Conservation (phyloP, 1,284 basidiomycete genomes). For the Moesziomyces sp. region DNA sequence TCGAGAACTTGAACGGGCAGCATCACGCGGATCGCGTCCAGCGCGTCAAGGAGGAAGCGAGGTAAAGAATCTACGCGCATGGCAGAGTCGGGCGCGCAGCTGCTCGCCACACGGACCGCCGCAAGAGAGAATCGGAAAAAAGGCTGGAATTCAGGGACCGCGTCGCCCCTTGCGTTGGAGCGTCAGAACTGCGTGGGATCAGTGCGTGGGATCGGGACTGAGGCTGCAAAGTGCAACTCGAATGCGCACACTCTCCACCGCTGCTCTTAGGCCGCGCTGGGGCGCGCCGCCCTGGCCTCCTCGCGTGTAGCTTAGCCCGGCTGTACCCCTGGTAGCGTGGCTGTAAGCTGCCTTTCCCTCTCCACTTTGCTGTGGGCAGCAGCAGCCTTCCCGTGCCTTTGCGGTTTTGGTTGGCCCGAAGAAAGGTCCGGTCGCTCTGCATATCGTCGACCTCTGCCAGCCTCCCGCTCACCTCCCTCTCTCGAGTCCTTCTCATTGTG, state of each 20-base stretch:
- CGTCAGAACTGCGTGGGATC: neutral
- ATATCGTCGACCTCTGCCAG: too few species aligned
- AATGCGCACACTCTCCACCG: too few species aligned
- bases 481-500: too few species aligned
- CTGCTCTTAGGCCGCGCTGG: neutral
- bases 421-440: neutral
- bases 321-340: neutral
- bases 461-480: too few species aligned
- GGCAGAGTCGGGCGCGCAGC: neutral
- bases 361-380: neutral
- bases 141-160: constrained; percentile 11
- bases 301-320: neutral
- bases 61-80: neutral
- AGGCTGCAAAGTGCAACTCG: too few species aligned
- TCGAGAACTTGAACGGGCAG: too few species aligned
- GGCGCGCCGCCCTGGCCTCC: too few species aligned
- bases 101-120: too few species aligned
- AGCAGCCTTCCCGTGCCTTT: too few species aligned
- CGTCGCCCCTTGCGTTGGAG: constrained; percentile 3
- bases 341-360: neutral
- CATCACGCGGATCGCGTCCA: too few species aligned
- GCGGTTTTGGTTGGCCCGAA: neutral
- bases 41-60: too few species aligned
- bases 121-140: neutral
- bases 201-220: too few species aligned